A percentile compares a stretch with the other conserved stretches of the same genome.
Evolutionary conservation across 768 basidiomycete genomes (phyloP).

Genomic region (Macrocybe gigantea): DNA sequence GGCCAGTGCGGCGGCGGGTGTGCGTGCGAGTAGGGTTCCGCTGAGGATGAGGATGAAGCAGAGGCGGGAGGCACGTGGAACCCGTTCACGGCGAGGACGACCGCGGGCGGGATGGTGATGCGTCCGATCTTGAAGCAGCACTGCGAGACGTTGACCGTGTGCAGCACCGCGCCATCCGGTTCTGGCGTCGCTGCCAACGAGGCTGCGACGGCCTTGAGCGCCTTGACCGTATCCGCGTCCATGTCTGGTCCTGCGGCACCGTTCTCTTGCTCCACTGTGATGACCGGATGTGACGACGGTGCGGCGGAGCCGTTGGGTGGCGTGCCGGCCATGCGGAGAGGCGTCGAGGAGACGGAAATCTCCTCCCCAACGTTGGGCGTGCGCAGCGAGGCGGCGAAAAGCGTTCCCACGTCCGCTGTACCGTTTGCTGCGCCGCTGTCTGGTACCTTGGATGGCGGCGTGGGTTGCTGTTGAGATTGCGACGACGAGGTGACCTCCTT

Average conservation of each 20-base stretch:
- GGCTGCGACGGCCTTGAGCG: conserved; percentile 27
- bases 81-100: conserved; percentile 58
- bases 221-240: conserved; percentile 14
- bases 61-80: conserved; percentile 30
- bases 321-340: conserved; percentile 13
- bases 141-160: conserved; percentile 61
- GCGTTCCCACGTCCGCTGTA: conserved; percentile 1
- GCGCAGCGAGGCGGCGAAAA: conserved; percentile 24
- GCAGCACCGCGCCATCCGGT: conserved; percentile 49
- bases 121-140: conserved; percentile 66
- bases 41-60: conserved; percentile 6
- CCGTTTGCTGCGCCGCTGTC: conserved; percentile 3
- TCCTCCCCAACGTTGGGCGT: conserved; percentile 25
- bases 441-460: conserved; percentile 6
- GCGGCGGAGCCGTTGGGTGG: conserved; percentile 3
- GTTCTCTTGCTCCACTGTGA: too few relatives aligned
- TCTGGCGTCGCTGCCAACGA: conserved; percentile 29
- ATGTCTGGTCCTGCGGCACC: too few relatives aligned
- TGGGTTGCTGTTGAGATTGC: conserved; percentile 9
- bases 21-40: conserved; percentile 32
- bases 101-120: conserved; percentile 65
- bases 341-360: conserved; percentile 16
- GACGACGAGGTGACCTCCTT: conserved; percentile 1
- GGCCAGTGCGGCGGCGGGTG: conserved; percentile 47
- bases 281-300: too few relatives aligned